These are phyloP conservation scores for Cryptococcus wingfieldii DNA, from an alignment of 1,284 basidiomycete genomes.

Conservation along the genomic window DNA sequence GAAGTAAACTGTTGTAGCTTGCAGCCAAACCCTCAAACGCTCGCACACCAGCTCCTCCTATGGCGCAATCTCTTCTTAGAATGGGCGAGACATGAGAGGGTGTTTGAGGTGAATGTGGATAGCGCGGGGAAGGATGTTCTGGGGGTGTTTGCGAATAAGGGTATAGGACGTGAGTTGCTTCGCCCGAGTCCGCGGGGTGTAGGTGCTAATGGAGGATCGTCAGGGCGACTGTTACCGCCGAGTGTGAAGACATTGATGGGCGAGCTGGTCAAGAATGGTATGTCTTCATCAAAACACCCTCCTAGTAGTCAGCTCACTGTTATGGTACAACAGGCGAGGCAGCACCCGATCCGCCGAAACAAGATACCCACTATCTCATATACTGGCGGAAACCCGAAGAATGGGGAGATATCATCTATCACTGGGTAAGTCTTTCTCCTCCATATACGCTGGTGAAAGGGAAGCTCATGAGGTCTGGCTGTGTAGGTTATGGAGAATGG, in stretches of 20 bases:
- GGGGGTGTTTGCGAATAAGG: conserved; percentile 45
- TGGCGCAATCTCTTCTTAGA: conserved; percentile 51
- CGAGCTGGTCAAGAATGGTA: conserved; percentile 43
- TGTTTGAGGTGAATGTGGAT: conserved; percentile 48
- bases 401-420: conserved; percentile 53
- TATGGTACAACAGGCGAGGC: conserved; percentile 28
- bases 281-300: conserved; percentile 1
- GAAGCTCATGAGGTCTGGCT: background rate
- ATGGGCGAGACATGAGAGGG: conserved; percentile 47
- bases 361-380: conserved; percentile 44
- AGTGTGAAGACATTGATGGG: conserved; percentile 30
- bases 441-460: background rate
- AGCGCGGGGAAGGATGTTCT: conserved; percentile 17
- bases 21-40: conserved; percentile 53
- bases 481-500: conserved; percentile 53
- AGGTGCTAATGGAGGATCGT: background rate
- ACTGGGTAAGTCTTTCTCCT: conserved; percentile 48
- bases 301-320: background rate
- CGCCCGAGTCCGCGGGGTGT: background rate
- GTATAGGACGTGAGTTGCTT: conserved; percentile 40
- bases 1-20: conserved; percentile 24
- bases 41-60: conserved; percentile 49
- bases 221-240: conserved; percentile 33
- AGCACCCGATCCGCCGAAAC: conserved; percentile 44
- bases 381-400: conserved; percentile 55